Evolutionary conservation across 331 rosid species (phyloP).

Genomic region (Arachis monticola): DNA sequence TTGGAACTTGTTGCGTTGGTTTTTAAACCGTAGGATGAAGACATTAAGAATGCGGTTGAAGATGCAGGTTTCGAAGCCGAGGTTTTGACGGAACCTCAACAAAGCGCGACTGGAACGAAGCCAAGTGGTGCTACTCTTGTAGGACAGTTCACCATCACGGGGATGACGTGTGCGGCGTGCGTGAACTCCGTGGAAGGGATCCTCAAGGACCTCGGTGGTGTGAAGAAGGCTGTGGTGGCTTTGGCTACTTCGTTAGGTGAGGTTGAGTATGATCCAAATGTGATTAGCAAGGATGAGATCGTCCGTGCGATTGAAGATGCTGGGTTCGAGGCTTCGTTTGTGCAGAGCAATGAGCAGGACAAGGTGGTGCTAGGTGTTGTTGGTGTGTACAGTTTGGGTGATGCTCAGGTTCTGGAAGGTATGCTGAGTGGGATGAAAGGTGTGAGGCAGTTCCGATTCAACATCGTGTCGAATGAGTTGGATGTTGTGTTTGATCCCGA

Average conservation of each 20-base stretch:
- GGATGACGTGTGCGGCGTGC: slow-evolving; percentile 97
- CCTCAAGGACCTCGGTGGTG: slow-evolving; percentile 67
- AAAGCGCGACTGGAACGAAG: slow-evolving; percentile 53
- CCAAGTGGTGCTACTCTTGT: slow-evolving; percentile 53
- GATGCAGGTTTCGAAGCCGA: slow-evolving; percentile 95
- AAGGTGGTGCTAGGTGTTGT: slow-evolving; percentile 57
- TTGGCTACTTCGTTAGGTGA: slow-evolving; percentile 91
- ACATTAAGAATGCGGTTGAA: slow-evolving; percentile 79
- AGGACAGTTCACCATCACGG: slow-evolving; percentile 86
- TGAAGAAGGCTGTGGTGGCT: slow-evolving; percentile 81
- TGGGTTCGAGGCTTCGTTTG: slow-evolving; percentile 80
- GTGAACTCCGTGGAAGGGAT: slow-evolving; percentile 89
- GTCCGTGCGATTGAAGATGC: slow-evolving; percentile 83
- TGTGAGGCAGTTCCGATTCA: slow-evolving; percentile 64
- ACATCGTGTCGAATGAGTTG: slow-evolving; percentile 53
- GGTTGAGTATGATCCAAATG: slow-evolving; percentile 75
- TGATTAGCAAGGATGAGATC: slow-evolving; percentile 70
- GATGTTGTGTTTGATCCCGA: slow-evolving; percentile 78
- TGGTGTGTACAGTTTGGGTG: slow-evolving; percentile 59
- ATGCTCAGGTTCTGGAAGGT: slow-evolving; percentile 64
- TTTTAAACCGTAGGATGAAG: slow-evolving; percentile 61
- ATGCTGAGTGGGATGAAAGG: slow-evolving; percentile 65
- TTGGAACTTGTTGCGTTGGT: slow-evolving; percentile 15
- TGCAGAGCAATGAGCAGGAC: slow-evolving; percentile 80
- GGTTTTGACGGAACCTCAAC: slow-evolving; percentile 65